Conservation (phyloP, 2,329 filamentous ascomycete genomes). For the Fusarium luffae region DNA sequence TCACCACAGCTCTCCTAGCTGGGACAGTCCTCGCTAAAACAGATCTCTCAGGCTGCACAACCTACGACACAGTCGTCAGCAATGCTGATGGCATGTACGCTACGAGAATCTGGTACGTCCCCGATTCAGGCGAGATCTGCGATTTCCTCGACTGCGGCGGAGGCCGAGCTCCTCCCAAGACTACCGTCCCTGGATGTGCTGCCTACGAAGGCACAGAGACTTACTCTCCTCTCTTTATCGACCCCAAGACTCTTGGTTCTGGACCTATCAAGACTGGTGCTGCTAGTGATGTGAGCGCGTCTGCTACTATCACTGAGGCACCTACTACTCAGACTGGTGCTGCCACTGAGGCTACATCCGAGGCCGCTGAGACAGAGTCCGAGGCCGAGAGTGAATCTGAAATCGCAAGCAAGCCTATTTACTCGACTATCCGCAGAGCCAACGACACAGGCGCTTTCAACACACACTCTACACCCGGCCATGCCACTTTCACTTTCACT, state of each 20-base stretch:
- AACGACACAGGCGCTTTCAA: constrained; percentile 12
- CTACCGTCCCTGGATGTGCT: constrained; percentile 69
- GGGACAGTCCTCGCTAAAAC: constrained; percentile 56
- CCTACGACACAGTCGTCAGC: constrained; percentile 49
- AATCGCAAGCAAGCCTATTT: background rate
- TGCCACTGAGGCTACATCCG: constrained; percentile 8
- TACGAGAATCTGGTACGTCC: constrained; percentile 68
- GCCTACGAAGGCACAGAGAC: constrained; percentile 66
- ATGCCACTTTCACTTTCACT: constrained; percentile 24
- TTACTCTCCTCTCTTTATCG: constrained; percentile 63
- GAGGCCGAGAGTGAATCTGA: constrained; percentile 4
- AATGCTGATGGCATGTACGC: constrained; percentile 53
- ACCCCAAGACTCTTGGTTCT: constrained; percentile 45
- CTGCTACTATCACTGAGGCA: constrained; percentile 36
- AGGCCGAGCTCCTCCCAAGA: constrained; percentile 72
- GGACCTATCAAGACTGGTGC: constrained; percentile 10
- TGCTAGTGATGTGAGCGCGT: constrained; percentile 6
- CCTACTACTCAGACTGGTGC: constrained; percentile 19
- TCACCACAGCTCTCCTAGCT: constrained; percentile 45
- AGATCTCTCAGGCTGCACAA: constrained; percentile 59
- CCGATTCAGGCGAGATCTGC: constrained; percentile 73
- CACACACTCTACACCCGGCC: background rate
- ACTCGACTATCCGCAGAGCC: background rate
- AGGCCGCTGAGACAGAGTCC: constrained; percentile 4
- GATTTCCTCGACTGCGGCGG: constrained; percentile 73